Evolutionary conservation across 1,284 basidiomycete species (phyloP).

Genomic region (Cystobasidium sp.): DNA sequence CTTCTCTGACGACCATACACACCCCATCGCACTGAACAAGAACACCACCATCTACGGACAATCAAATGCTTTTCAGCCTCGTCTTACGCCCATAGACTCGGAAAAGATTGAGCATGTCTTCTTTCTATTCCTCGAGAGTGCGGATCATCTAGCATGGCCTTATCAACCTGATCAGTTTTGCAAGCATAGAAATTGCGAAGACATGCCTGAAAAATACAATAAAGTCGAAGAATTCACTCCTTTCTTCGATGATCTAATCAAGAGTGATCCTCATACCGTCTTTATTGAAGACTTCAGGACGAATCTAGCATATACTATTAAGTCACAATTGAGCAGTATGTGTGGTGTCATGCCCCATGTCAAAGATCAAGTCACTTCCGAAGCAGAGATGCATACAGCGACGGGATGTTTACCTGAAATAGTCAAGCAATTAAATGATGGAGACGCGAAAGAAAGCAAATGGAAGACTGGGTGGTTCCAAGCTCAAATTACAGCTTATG

Average conservation of each 20-base stretch:
- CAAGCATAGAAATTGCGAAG: constrained; percentile 36
- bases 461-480: constrained; percentile 28
- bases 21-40: neutral
- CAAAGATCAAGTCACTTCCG: constrained; percentile 16
- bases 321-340: constrained; percentile 25
- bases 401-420: constrained; percentile 33
- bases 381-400: constrained; percentile 23
- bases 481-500: constrained; percentile 33
- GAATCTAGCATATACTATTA: constrained; percentile 36
- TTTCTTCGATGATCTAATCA: constrained; percentile 34
- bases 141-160: constrained; percentile 42
- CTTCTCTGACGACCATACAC: neutral
- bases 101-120: constrained; percentile 34
- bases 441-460: too few relatives aligned
- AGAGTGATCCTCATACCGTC: constrained; percentile 27
- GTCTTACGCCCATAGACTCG: constrained; percentile 17
- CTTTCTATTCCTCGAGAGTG: constrained; percentile 31
- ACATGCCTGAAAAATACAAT: constrained; percentile 36
- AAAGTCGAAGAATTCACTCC: constrained; percentile 41
- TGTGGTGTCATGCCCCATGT: constrained; percentile 32
- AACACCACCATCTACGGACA: constrained; percentile 25
- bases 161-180: constrained; percentile 39
- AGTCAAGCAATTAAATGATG: neutral
- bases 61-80: constrained; percentile 31
- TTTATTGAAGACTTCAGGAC: constrained; percentile 22